Conservation (phyloP, 2,329 filamentous ascomycete genomes). For the Clonostachys chloroleuca region DNA sequence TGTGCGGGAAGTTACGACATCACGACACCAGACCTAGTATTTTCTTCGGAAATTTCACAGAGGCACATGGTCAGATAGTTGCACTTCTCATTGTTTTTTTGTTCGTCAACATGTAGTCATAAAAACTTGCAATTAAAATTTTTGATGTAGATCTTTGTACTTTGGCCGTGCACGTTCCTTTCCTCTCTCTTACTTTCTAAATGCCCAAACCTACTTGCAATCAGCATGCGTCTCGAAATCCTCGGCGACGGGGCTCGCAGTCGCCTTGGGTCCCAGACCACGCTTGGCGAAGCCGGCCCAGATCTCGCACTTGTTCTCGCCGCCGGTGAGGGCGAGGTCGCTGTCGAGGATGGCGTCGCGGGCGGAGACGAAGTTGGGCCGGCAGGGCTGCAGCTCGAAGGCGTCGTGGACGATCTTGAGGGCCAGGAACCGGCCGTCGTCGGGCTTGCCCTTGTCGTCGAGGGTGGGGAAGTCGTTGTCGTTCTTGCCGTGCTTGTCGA, state of each 20-base stretch:
- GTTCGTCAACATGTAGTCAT: too few relatives aligned
- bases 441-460: conserved; percentile 35
- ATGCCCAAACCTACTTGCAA: neutral
- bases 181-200: too few relatives aligned
- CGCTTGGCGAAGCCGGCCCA: conserved; percentile 54
- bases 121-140: too few relatives aligned
- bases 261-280: conserved; percentile 37
- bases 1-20: too few relatives aligned
- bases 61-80: too few relatives aligned
- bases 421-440: conserved; percentile 44
- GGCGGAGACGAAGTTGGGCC: conserved; percentile 46
- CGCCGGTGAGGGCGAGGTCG: conserved; percentile 44
- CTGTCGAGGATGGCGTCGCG: conserved; percentile 52
- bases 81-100: too few relatives aligned
- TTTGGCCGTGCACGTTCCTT: too few relatives aligned
- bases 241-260: conserved; percentile 16
- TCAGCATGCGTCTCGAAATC: conserved; percentile 18
- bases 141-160: too few relatives aligned
- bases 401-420: conserved; percentile 49
- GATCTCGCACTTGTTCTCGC: conserved; percentile 43
- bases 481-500: conserved; percentile 50
- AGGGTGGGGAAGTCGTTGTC: conserved; percentile 33
- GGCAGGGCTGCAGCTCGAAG: conserved; percentile 53
- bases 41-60: too few relatives aligned
- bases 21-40: too few relatives aligned